These are phyloP conservation scores for Fusarium denticulatum DNA, from an alignment of 2,329 filamentous ascomycete genomes.

Conservation along the genomic window DNA sequence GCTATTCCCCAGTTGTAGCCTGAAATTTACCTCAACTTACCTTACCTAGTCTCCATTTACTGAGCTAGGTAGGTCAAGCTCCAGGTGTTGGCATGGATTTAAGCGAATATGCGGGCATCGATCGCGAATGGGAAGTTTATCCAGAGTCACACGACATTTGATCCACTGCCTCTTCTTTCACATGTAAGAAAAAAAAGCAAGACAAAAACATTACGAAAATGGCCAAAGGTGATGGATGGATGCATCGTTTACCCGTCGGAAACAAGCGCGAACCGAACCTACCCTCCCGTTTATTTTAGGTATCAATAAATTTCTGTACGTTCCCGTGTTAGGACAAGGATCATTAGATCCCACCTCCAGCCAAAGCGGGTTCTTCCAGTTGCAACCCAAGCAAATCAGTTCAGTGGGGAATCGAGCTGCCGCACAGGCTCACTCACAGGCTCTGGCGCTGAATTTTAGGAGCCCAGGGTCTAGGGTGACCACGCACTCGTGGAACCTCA, in stretches of 20 bases:
- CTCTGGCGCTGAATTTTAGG: not conserved
- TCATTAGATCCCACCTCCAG: not conserved
- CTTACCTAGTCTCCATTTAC: not conserved
- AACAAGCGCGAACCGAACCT: not conserved
- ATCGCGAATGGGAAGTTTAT: not conserved
- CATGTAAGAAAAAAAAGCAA: not conserved
- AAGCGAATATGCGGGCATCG: not conserved
- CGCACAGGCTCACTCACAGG: not conserved
- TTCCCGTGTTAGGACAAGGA: not conserved
- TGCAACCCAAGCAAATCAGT: not conserved
- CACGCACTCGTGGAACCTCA: not conserved
- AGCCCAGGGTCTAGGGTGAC: not conserved
- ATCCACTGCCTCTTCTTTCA: conserved; percentile 5
- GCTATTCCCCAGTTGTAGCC: conserved; percentile 5
- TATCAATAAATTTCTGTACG: not conserved
- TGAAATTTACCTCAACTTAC: not conserved
- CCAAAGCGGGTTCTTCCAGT: conserved; percentile 1
- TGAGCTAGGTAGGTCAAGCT: not conserved
- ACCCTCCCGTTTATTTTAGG: not conserved
- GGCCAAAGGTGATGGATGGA: not conserved
- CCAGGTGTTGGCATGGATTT: not conserved
- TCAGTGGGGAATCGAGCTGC: not conserved
- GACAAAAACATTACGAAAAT: conserved; percentile 11
- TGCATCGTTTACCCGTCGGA: not conserved
- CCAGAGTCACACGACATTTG: not conserved